These are phyloP conservation scores for Clavariopsis aquatica DNA, from an alignment of 495 filamentous ascomycete species.

Conservation along the genomic window DNA sequence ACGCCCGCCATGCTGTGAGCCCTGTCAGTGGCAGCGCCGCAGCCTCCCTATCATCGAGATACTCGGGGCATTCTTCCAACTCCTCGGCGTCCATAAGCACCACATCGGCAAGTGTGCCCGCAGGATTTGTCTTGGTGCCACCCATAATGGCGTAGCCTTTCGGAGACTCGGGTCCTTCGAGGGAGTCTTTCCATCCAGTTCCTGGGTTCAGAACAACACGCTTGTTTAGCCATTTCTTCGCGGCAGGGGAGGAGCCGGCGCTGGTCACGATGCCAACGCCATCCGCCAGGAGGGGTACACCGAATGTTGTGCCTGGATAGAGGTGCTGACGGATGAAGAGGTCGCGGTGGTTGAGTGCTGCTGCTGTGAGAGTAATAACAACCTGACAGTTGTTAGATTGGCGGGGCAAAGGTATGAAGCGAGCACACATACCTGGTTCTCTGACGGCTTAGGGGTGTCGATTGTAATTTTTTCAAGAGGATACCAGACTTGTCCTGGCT, in stretches of 20 bases:
- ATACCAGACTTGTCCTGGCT: conserved; percentile 86
- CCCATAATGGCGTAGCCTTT: conserved; percentile 70
- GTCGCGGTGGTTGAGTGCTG: conserved; percentile 88
- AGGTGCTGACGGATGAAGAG: conserved; percentile 88
- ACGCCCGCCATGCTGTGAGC: conserved; percentile 82
- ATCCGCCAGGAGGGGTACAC: conserved; percentile 74
- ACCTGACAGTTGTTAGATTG: conserved; percentile 44
- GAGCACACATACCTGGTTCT: conserved; percentile 25
- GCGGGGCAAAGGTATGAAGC: not conserved
- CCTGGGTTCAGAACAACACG: conserved; percentile 73
- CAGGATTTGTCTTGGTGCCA: conserved; percentile 60
- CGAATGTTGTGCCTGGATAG: conserved; percentile 80
- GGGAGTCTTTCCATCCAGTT: conserved; percentile 70
- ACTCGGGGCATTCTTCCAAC: conserved; percentile 70
- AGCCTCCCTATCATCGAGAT: conserved; percentile 70
- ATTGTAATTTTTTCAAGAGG: conserved; percentile 49
- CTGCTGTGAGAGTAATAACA: conserved; percentile 68
- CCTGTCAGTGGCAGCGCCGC: conserved; percentile 81
- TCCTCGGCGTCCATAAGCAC: conserved; percentile 68
- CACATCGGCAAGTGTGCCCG: conserved; percentile 72
- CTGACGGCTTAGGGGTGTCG: conserved; percentile 29
- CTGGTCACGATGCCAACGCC: conserved; percentile 71
- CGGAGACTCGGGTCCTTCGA: conserved; percentile 69
- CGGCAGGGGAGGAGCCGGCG: conserved; percentile 56
- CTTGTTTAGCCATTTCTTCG: conserved; percentile 59